Conservation (phyloP, 805 yeast species). For the Sungouiella thailandica region DNA sequence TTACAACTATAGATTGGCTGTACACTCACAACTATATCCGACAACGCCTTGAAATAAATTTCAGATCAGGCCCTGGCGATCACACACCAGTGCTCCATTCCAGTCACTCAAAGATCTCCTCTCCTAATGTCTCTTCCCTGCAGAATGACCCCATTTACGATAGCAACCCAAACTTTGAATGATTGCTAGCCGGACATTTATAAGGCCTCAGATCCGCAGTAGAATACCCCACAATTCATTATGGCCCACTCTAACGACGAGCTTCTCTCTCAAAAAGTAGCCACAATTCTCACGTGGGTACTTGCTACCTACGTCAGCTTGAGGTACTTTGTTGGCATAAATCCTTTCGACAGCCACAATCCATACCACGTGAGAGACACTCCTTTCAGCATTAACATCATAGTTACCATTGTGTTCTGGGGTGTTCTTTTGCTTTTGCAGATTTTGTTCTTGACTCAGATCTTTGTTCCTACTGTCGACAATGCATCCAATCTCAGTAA, state of each 20-base stretch:
- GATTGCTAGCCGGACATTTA: background rate
- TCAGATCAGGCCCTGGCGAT: too few species aligned
- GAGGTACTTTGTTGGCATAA: constrained; percentile 53
- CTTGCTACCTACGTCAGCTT: constrained; percentile 54
- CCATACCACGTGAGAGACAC: constrained; percentile 55
- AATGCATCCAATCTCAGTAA: constrained; percentile 9
- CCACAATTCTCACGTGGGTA: constrained; percentile 49
- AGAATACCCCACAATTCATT: background rate
- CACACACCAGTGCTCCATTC: too few species aligned
- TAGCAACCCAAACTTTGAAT: background rate
- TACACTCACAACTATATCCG: too few species aligned
- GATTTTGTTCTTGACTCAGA: constrained; percentile 43
- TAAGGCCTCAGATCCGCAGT: background rate
- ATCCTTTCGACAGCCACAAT: constrained; percentile 40
- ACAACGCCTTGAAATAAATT: too few species aligned
- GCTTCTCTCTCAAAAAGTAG: constrained; percentile 31
- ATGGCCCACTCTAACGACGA: constrained; percentile 6
- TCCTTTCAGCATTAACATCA: constrained; percentile 60
- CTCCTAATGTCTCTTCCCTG: too few species aligned
- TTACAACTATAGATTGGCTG: too few species aligned
- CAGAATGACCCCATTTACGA: background rate
- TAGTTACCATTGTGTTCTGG: constrained; percentile 56
- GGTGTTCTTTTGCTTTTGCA: constrained; percentile 48
- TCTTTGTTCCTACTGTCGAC: constrained; percentile 31
- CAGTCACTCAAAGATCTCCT: too few species aligned